Conservation (phyloP, 176 grass and related monocot species). For the Tillandsia fasciculata region DNA sequence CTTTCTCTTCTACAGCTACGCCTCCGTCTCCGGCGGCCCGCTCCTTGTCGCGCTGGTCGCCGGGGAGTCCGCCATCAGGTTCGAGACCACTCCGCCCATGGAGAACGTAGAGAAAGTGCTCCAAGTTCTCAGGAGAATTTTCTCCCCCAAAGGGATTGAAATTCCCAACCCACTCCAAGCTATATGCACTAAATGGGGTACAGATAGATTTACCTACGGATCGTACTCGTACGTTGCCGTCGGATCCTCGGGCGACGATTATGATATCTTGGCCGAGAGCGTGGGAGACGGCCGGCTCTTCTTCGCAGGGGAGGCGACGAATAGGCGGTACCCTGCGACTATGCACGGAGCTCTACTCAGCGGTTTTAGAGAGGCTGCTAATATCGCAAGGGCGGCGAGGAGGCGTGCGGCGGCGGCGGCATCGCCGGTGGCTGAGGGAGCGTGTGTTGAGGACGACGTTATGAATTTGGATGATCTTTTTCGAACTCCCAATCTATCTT, state of each 20-base stretch:
- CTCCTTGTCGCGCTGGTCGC: conserved; percentile 90
- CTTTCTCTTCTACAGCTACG: conserved; percentile 95
- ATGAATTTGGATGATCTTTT: conserved; percentile 58
- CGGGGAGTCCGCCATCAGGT: conserved; percentile 80
- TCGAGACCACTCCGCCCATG: conserved; percentile 57
- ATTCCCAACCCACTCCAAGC: conserved; percentile 81
- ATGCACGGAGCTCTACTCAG: conserved; percentile 98
- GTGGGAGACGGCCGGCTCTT: conserved; percentile 66
- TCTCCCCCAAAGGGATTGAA: conserved; percentile 77
- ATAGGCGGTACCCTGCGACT: conserved; percentile 81
- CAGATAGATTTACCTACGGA: conserved; percentile 75
- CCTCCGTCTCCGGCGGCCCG: conserved; percentile 84
- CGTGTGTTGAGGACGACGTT: conserved; percentile 31
- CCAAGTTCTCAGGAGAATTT: conserved; percentile 63
- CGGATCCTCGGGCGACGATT: conserved; percentile 91
- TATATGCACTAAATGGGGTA: conserved; percentile 90
- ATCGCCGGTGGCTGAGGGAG: conserved; percentile 14
- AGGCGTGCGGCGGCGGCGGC: conserved; percentile 35
- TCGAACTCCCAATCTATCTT: conserved; percentile 40
- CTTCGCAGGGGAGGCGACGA: conserved; percentile 96
- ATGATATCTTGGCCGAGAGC: conserved; percentile 88
- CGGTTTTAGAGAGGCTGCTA: conserved; percentile 86
- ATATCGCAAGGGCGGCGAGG: conserved; percentile 65
- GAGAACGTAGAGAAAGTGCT: conserved; percentile 62
- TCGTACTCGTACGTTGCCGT: conserved; percentile 89